phyloP scores from a whole-genome alignment of 139 green algal species.

The Nannochloris sp. region DNA sequence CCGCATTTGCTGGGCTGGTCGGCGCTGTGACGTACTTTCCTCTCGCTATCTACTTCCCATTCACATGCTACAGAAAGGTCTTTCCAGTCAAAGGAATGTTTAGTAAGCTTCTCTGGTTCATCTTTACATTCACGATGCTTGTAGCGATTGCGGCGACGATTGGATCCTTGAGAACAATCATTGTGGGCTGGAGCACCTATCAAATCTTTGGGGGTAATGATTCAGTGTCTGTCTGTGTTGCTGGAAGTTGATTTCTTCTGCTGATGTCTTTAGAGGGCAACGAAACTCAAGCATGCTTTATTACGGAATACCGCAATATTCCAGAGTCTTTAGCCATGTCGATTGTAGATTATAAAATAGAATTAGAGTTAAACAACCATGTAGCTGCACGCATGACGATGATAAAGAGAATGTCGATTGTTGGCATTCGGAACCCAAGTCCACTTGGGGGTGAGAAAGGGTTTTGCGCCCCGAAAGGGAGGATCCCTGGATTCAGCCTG shows the following conservation, averaged over 20 bases:
- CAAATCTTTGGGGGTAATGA: neutral
- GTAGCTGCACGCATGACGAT: neutral
- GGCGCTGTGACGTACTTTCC: conserved; percentile 24
- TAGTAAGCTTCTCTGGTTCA: neutral
- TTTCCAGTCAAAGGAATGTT: neutral
- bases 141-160: neutral
- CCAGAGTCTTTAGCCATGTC: neutral
- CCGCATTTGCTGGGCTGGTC: conserved; percentile 13
- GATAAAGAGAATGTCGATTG: too few relatives aligned
- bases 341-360: neutral
- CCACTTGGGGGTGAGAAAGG: too few relatives aligned
- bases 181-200: neutral
- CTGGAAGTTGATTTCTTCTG: neutral
- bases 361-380: neutral
- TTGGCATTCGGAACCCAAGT: too few relatives aligned
- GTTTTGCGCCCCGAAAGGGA: too few relatives aligned
- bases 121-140: neutral
- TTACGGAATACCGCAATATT: neutral
- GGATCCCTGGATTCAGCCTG: too few relatives aligned
- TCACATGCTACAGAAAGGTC: conserved; percentile 2
- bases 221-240: neutral
- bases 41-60: conserved; percentile 25
- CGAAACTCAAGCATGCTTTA: neutral
- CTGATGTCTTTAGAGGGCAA: neutral
- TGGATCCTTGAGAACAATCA: neutral